Evolutionary conservation across 306 rosid genomes (phyloP).

Genomic region (Hippophae gyantsensis): DNA sequence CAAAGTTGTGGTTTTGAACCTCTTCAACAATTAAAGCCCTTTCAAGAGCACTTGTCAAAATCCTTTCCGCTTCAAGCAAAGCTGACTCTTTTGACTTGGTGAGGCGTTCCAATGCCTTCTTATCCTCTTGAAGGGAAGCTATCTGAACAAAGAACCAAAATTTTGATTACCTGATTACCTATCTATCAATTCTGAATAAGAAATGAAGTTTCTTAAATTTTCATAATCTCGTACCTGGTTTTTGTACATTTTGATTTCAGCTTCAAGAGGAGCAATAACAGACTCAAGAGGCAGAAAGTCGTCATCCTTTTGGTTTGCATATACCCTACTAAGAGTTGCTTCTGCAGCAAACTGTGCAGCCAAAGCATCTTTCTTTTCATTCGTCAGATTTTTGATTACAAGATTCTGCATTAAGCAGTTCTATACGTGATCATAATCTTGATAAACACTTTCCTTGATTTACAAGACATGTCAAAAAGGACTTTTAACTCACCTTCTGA

Average conservation of each 20-base stretch:
- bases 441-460: no score
- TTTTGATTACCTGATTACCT: no score
- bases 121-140: constrained; percentile 66
- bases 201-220: no score
- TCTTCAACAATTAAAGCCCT: constrained; percentile 94
- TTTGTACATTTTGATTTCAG: constrained; percentile 71
- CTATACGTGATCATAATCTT: no score
- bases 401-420: constrained; percentile 46
- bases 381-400: constrained; percentile 58
- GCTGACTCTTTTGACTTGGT: constrained; percentile 81
- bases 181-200: no score
- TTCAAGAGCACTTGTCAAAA: constrained; percentile 72
- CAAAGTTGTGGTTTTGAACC: constrained; percentile 87
- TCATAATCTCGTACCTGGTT: constrained; percentile 47
- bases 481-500: constrained; percentile 49
- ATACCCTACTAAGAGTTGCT: constrained; percentile 69
- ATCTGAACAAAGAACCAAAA: constrained; percentile 33
- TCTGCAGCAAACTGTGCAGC: constrained; percentile 91
- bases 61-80: constrained; percentile 84
- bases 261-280: constrained; percentile 75
- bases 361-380: constrained; percentile 72
- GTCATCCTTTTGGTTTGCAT: constrained; percentile 59
- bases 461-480: constrained; percentile 1
- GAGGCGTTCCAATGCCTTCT: constrained; percentile 74
- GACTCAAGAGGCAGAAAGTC: constrained; percentile 54